Evolutionary conservation across 495 filamentous ascomycete species (phyloP).

Genomic region (Echria macrotheca): DNA sequence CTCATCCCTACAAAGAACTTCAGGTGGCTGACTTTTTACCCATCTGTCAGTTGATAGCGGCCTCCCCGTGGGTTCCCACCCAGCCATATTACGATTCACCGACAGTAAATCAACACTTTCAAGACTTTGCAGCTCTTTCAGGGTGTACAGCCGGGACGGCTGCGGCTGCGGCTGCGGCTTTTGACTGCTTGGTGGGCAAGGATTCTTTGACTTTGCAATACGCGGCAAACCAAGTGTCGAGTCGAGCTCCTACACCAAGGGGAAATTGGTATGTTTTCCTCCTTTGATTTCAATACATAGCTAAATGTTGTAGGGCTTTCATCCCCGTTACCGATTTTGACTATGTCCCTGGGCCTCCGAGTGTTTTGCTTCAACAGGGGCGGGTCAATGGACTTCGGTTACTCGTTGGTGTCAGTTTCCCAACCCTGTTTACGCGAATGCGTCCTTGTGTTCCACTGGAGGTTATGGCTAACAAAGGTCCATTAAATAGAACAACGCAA

Average conservation of each 20-base stretch:
- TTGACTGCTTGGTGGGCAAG: conserved; percentile 46
- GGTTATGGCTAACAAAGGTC: background rate
- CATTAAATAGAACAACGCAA: conserved; percentile 40
- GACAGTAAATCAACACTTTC: conserved; percentile 26
- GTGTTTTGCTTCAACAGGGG: conserved; percentile 39
- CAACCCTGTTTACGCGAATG: no score
- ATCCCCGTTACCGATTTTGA: conserved; percentile 55
- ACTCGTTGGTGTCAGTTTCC: conserved; percentile 41
- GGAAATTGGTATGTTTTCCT: conserved; percentile 16
- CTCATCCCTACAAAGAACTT: no score
- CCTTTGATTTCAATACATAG: background rate
- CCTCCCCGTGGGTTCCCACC: conserved; percentile 47
- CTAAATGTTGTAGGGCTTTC: conserved; percentile 42
- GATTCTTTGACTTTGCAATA: conserved; percentile 43
- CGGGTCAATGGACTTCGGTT: conserved; percentile 47
- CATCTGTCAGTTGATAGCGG: conserved; percentile 48
- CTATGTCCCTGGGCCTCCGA: conserved; percentile 47
- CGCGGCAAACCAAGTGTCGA: conserved; percentile 13
- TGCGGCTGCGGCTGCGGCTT: no score
- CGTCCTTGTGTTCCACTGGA: background rate
- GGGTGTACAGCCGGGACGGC: conserved; percentile 36
- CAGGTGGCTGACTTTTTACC: no score
- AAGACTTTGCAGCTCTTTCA: conserved; percentile 40
- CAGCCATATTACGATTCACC: conserved; percentile 44
- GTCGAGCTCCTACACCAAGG: conserved; percentile 2